Conservation (phyloP, 73 alveolate species). For the Paramecium sonneborni region DNA sequence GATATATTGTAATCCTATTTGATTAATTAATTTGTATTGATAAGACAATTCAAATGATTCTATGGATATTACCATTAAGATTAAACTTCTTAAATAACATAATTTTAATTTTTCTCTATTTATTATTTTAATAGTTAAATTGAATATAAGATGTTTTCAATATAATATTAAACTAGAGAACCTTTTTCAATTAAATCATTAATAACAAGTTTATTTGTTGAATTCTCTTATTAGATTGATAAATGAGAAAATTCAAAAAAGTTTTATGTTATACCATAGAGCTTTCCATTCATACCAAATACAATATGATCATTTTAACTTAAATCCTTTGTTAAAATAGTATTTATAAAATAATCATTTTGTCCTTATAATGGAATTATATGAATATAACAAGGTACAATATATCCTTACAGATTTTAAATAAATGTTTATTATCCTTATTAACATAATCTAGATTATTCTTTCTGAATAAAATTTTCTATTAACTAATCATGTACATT, state of each 20-base stretch:
- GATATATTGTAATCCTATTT: not conserved
- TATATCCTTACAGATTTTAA: not conserved
- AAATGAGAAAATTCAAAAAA: not conserved
- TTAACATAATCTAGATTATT: not conserved
- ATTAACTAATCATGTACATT: not conserved
- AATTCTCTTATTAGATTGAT: not conserved
- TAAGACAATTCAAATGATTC: not conserved
- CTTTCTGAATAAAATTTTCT: not conserved
- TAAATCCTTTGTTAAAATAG: not conserved
- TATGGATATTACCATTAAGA: not conserved
- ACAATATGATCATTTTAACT: not conserved
- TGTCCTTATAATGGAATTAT: not conserved
- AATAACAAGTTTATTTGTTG: not conserved
- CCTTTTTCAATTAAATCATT: not conserved
- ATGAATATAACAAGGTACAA: not conserved
- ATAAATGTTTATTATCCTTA: not conserved
- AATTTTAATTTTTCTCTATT: not conserved
- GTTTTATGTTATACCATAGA: not conserved
- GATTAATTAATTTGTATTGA: not conserved
- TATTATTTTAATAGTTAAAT: not conserved
- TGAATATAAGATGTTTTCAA: not conserved
- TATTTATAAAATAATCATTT: not conserved
- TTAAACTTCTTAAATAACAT: not conserved
- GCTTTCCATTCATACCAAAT: not conserved
- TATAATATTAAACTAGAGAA: not conserved